phyloP scores from a whole-genome alignment of 805 yeast genomes.

The Metschnikowia kunwiensis region DNA sequence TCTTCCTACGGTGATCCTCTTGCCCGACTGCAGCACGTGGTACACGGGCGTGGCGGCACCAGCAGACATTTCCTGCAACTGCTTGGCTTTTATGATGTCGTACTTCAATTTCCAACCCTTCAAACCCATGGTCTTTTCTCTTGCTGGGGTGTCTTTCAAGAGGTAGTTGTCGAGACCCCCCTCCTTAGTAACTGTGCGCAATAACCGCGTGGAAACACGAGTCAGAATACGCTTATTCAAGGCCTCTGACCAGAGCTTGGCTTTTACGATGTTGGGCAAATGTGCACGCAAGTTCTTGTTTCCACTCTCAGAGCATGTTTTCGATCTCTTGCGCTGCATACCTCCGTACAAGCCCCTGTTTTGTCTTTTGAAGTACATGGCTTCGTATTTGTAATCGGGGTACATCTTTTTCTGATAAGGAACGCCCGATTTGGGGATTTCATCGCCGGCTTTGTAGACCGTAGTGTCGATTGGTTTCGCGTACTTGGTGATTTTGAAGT shows the following conservation, averaged over 20 bases:
- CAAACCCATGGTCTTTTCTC: constrained; percentile 90
- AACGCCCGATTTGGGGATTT: constrained; percentile 20
- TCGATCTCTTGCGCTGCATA: constrained; percentile 70
- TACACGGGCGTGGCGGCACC: constrained; percentile 41
- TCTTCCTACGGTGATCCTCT: constrained; percentile 58
- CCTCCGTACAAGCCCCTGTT: constrained; percentile 92
- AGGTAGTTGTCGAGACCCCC: constrained; percentile 93
- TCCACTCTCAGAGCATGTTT: constrained; percentile 71
- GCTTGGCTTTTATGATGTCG: constrained; percentile 53
- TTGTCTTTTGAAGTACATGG: constrained; percentile 75
- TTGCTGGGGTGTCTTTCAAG: constrained; percentile 80
- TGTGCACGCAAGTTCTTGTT: constrained; percentile 73
- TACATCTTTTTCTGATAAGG: constrained; percentile 14
- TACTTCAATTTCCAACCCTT: constrained; percentile 89
- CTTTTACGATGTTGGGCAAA: constrained; percentile 75
- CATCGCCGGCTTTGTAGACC: constrained; percentile 37
- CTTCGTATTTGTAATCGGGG: constrained; percentile 55
- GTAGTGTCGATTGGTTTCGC: constrained; percentile 36
- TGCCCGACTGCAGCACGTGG: constrained; percentile 42
- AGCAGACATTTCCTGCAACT: constrained; percentile 37
- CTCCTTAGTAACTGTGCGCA: constrained; percentile 84
- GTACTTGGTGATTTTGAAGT: constrained; percentile 39
- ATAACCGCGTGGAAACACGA: constrained; percentile 72
- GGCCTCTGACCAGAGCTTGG: constrained; percentile 81
- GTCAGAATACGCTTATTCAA: constrained; percentile 55